Conservation (phyloP, 208 protist species). For the Crithidia acanthocephali region DNA sequence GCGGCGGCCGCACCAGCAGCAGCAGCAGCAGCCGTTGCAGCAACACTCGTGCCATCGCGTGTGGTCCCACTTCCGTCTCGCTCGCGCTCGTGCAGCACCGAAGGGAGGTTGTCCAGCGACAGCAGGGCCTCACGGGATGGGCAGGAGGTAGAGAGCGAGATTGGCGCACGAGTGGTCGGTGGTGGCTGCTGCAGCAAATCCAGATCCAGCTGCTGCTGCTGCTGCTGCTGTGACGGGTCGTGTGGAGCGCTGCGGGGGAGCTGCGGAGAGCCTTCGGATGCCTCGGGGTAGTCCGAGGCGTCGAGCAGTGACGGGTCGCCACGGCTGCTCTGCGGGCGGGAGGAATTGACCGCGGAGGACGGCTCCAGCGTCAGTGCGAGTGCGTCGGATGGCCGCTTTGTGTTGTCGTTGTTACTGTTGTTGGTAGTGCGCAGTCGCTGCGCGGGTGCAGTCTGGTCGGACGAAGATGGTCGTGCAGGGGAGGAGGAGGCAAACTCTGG, state of each 20-base stretch:
- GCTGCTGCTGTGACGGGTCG: neutral
- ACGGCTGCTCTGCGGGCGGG: neutral
- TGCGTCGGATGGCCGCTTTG: no score
- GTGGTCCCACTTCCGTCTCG: neutral
- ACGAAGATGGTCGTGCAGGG: neutral
- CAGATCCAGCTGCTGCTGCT: neutral
- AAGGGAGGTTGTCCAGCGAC: neutral
- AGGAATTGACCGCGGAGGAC: neutral
- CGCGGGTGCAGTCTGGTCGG: neutral
- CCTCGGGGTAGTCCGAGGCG: neutral
- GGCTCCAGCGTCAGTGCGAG: neutral
- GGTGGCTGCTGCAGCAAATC: neutral
- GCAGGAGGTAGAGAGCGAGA: conserved; percentile 16
- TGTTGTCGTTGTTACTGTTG: neutral
- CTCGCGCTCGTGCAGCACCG: neutral
- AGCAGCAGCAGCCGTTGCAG: no score
- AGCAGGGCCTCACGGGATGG: neutral
- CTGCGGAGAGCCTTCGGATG: neutral
- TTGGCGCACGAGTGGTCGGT: conserved; percentile 10
- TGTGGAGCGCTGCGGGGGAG: no score
- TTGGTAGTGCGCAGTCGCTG: neutral
- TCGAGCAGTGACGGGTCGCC: neutral
- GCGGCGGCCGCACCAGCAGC: neutral
- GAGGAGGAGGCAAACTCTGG: conserved; percentile 1
- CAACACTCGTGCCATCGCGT: neutral